Percentiles rank a stretch among this genome's conserved stretches.
phyloP scores from a whole-genome alignment of 306 rosid genomes.

The Clitoria ternatea region DNA sequence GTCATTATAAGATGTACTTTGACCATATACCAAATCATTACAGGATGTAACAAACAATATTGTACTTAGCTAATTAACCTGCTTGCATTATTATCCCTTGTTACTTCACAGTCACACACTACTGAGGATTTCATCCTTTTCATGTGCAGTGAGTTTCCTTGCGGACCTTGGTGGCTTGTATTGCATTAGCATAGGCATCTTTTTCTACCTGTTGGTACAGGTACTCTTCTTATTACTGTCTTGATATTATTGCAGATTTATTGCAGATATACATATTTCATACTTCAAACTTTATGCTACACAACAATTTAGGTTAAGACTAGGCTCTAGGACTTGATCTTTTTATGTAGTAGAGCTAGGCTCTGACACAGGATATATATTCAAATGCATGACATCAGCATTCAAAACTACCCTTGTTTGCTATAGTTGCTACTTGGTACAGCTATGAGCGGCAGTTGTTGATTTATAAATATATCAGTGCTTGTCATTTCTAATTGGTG shows the following conservation, averaged over 20 bases:
- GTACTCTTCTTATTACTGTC: slow-evolving; percentile 38
- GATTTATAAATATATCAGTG: background rate
- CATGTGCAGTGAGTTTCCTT: slow-evolving; percentile 83
- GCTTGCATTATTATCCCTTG: background rate
- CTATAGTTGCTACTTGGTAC: background rate
- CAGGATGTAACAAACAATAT: background rate
- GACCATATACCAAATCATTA: background rate
- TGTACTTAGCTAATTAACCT: background rate
- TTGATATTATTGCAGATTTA: background rate
- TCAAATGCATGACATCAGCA: background rate
- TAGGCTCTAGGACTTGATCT: background rate
- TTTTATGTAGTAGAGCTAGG: background rate
- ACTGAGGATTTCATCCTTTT: slow-evolving; percentile 19
- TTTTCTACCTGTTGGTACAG: slow-evolving; percentile 83
- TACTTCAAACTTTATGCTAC: background rate
- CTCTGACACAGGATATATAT: background rate
- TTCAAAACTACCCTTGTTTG: background rate
- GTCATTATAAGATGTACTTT: background rate
- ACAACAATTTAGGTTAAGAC: background rate
- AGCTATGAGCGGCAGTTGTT: background rate
- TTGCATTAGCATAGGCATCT: slow-evolving; percentile 82
- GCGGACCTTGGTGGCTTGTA: slow-evolving; percentile 98
- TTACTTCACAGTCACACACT: background rate
- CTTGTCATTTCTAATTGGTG: background rate
- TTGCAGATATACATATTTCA: background rate